These are phyloP conservation scores for Saccharomycopsis fodiens DNA, from an alignment of 805 yeast species.

Conservation along the genomic window DNA sequence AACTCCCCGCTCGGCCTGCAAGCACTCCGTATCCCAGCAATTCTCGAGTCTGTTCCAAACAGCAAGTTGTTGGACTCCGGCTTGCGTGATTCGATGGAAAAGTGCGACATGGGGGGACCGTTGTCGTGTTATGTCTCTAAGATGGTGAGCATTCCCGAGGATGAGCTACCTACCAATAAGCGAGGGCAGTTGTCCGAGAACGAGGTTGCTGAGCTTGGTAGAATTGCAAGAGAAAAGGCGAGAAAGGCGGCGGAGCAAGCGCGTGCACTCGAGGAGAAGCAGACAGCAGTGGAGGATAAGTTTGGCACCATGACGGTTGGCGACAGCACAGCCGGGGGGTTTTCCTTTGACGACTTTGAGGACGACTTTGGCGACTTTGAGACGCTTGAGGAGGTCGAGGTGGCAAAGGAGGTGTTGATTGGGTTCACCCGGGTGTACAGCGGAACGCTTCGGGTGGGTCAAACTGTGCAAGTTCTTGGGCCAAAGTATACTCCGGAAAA, in stretches of 20 bases:
- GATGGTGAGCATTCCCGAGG: conserved; percentile 76
- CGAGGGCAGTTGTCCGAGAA: conserved; percentile 29
- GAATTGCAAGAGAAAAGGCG: conserved; percentile 58
- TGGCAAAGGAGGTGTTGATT: conserved; percentile 55
- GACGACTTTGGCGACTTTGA: conserved; percentile 37
- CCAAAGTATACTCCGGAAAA: conserved; percentile 76
- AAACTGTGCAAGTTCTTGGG: conserved; percentile 66
- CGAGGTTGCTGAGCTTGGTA: conserved; percentile 55
- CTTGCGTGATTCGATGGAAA: conserved; percentile 48
- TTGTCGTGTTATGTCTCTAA: conserved; percentile 79
- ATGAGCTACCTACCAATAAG: conserved; percentile 58
- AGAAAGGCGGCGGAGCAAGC: conserved; percentile 39
- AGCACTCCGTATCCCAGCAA: conserved; percentile 54
- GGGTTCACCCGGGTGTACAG: conserved; percentile 88
- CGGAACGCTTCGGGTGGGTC: conserved; percentile 74
- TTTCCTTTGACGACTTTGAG: conserved; percentile 30
- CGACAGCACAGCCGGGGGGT: conserved; percentile 10
- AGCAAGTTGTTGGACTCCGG: conserved; percentile 37
- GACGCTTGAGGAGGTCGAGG: conserved; percentile 30
- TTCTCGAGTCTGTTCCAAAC: conserved; percentile 54
- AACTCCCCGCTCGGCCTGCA: conserved; percentile 85
- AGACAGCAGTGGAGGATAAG: conserved; percentile 17
- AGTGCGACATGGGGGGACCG: conserved; percentile 63
- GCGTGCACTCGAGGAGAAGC: conserved; percentile 31
- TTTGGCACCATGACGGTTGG: not conserved